Evolutionary conservation across 1,284 basidiomycete species (phyloP).

Genomic region (Bothia castanella): DNA sequence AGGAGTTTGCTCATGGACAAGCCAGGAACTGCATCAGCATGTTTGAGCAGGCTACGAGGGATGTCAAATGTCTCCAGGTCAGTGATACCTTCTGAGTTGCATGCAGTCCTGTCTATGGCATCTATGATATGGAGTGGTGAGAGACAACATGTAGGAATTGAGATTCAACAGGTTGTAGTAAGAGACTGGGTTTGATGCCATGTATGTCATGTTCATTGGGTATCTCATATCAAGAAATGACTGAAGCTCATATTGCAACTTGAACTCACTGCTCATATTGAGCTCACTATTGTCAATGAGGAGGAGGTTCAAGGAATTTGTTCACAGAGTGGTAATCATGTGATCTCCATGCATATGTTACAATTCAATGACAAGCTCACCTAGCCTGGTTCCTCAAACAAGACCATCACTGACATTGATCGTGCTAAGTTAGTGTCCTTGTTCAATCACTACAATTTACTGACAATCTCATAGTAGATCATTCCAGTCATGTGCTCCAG

Average conservation of each 20-base stretch:
- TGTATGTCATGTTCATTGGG: conserved; percentile 47
- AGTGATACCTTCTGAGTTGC: conserved; percentile 65
- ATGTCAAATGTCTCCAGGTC: conserved; percentile 57
- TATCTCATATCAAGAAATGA: conserved; percentile 42
- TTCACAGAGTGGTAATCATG: conserved; percentile 11
- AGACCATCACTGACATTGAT: conserved; percentile 9
- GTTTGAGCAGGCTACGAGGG: conserved; percentile 74
- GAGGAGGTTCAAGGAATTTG: conserved; percentile 4
- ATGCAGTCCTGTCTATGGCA: conserved; percentile 73
- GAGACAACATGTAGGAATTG: not conserved
- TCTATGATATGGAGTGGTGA: conserved; percentile 37
- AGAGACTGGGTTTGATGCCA: conserved; percentile 35
- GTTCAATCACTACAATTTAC: not conserved
- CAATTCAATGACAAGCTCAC: no score
- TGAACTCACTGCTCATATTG: conserved; percentile 32
- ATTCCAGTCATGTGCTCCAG: conserved; percentile 88
- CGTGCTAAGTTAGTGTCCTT: conserved; percentile 24
- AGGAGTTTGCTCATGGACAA: conserved; percentile 71
- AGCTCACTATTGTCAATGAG: not conserved
- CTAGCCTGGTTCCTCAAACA: not conserved
- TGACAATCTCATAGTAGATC: conserved; percentile 49
- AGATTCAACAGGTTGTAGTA: conserved; percentile 33
- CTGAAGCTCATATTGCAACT: conserved; percentile 52
- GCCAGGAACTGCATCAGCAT: conserved; percentile 56
- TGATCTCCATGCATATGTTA: no score